phyloP scores from a whole-genome alignment of 2,329 filamentous ascomycete genomes.

The Curvularia lunata region DNA sequence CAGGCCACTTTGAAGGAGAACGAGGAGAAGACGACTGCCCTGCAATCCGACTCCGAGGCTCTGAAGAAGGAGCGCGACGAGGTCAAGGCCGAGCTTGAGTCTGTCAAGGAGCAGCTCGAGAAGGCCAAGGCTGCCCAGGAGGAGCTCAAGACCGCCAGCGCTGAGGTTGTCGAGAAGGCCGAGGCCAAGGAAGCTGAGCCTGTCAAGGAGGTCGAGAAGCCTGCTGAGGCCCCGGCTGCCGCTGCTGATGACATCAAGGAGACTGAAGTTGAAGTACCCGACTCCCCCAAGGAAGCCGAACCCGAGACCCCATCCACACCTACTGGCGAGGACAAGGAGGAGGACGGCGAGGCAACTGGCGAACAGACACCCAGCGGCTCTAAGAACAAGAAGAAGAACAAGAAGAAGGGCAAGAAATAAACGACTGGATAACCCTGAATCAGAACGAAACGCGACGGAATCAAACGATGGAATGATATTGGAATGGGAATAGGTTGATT shows the following conservation, averaged over 20 bases:
- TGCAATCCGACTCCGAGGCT: slow-evolving; percentile 22
- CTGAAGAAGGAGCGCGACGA: slow-evolving; percentile 29
- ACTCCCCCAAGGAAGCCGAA: slow-evolving; percentile 1
- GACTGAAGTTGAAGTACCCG: slow-evolving; percentile 6
- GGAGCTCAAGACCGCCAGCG: slow-evolving; percentile 25
- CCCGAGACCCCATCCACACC: slow-evolving; percentile 12
- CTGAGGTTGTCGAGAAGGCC: slow-evolving; percentile 26
- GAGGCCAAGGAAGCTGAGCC: slow-evolving; percentile 25
- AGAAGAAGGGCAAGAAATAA: slow-evolving; percentile 29
- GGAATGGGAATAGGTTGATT: slow-evolving; percentile 4
- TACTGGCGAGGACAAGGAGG: slow-evolving; percentile 7
- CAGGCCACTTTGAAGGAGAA: slow-evolving; percentile 23
- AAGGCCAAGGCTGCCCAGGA: slow-evolving; percentile 27
- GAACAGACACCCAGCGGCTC: slow-evolving; percentile 9
- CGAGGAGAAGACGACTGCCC: slow-evolving; percentile 22
- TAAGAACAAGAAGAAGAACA: slow-evolving; percentile 26
- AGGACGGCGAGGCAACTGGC: slow-evolving; percentile 5
- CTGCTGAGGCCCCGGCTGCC: slow-evolving; percentile 2
- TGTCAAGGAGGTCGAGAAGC: slow-evolving; percentile 4
- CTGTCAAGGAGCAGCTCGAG: slow-evolving; percentile 29
- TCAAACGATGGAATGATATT: slow-evolving; percentile 6
- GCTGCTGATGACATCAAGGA: slow-evolving; percentile 9
- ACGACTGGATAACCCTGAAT: not conserved
- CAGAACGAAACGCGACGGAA: slow-evolving; percentile 1
- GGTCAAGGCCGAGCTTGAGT: slow-evolving; percentile 28